Percentiles rank a stretch among this genome's conserved stretches.
phyloP scores from a whole-genome alignment of 768 basidiomycete genomes.

The Lentinula edodes region DNA sequence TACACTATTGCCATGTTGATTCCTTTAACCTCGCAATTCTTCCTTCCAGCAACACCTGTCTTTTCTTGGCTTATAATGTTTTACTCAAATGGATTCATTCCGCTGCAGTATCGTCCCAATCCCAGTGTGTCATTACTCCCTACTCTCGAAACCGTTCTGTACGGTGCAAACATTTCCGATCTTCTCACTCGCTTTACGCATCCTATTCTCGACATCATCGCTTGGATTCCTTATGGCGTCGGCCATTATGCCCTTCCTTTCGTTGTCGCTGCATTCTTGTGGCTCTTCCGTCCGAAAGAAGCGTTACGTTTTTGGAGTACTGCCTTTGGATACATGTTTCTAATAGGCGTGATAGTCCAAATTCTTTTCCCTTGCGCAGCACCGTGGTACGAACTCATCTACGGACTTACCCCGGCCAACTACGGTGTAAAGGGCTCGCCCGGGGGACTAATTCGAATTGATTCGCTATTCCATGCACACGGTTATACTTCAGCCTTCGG shows the following conservation, averaged over 20 bases:
- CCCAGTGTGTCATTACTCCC: constrained; percentile 93
- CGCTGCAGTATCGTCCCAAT: constrained; percentile 63
- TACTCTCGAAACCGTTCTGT: constrained; percentile 90
- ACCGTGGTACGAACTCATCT: constrained; percentile 97
- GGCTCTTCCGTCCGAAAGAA: constrained; percentile 83
- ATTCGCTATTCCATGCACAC: constrained; percentile 70
- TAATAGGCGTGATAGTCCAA: constrained; percentile 82
- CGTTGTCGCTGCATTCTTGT: constrained; percentile 77
- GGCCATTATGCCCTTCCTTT: constrained; percentile 86
- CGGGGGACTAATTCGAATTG: constrained; percentile 90
- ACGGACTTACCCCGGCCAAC: constrained; percentile 92
- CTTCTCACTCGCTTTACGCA: constrained; percentile 94
- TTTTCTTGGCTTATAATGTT: constrained; percentile 83
- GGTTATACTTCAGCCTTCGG: constrained; percentile 80
- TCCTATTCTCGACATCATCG: constrained; percentile 84
- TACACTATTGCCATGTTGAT: constrained; percentile 68
- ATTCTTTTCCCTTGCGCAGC: constrained; percentile 89
- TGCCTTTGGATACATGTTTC: constrained; percentile 91
- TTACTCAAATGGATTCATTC: constrained; percentile 85
- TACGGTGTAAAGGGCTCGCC: constrained; percentile 91
- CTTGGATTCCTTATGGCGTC: constrained; percentile 97
- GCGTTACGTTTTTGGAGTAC: constrained; percentile 80
- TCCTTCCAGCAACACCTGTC: constrained; percentile 82
- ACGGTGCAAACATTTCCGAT: constrained; percentile 97
- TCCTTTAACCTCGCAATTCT: constrained; percentile 87